These are phyloP conservation scores for Drechslera avenae DNA, from an alignment of 2,329 filamentous ascomycete genomes.

Conservation along the genomic window DNA sequence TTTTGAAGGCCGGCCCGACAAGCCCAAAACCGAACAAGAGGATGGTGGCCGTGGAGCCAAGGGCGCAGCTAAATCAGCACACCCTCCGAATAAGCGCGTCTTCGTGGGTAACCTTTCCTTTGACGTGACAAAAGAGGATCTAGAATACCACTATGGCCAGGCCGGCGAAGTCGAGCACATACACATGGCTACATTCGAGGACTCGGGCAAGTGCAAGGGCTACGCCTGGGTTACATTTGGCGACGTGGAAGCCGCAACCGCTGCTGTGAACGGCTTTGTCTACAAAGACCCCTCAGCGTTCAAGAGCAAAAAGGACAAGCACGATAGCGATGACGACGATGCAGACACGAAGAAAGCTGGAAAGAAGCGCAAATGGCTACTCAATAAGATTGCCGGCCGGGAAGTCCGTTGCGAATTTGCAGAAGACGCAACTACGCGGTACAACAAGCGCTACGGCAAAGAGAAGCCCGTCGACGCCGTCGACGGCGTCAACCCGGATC, in stretches of 20 bases:
- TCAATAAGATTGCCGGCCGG: slow-evolving; percentile 81
- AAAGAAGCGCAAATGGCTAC: slow-evolving; percentile 71
- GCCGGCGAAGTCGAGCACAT: slow-evolving; percentile 83
- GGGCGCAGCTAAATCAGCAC: slow-evolving; percentile 43
- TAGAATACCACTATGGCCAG: slow-evolving; percentile 79
- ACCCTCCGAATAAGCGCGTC: slow-evolving; percentile 76
- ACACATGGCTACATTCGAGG: slow-evolving; percentile 93
- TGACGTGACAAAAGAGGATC: slow-evolving; percentile 70
- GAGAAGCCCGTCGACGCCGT: slow-evolving; percentile 53
- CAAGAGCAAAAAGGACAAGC: slow-evolving; percentile 55
- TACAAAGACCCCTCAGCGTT: slow-evolving; percentile 65
- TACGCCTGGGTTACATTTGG: slow-evolving; percentile 95
- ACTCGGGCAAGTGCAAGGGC: slow-evolving; percentile 96
- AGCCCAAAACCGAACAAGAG: slow-evolving; percentile 54
- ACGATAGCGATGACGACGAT: slow-evolving; percentile 61
- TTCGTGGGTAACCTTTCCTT: slow-evolving; percentile 72
- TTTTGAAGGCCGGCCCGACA: slow-evolving; percentile 86
- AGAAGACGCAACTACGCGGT: slow-evolving; percentile 85
- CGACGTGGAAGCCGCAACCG: slow-evolving; percentile 73
- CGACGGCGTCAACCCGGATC: slow-evolving; percentile 43
- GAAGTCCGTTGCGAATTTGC: slow-evolving; percentile 88
- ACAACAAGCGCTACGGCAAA: slow-evolving; percentile 93
- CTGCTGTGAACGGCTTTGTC: slow-evolving; percentile 80
- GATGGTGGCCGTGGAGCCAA: slow-evolving; percentile 34
- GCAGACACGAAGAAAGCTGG: slow-evolving; percentile 51